Evolutionary conservation across 2,329 filamentous ascomycete species (phyloP).

Genomic region (Bimuria novae-zelandiae): DNA sequence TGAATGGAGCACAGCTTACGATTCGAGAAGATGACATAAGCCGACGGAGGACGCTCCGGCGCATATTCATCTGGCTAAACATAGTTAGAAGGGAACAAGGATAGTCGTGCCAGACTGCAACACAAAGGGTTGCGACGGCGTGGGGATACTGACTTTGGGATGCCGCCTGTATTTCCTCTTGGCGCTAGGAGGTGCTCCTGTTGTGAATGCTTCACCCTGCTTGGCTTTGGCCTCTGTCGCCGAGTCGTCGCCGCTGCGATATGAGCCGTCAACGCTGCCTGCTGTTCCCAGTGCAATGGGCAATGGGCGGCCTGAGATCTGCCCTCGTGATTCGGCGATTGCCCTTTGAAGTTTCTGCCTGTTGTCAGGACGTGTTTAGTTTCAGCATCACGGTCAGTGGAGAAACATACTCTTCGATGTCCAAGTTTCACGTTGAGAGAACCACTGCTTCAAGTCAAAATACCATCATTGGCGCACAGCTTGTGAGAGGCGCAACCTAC

Average conservation of each 20-base stretch:
- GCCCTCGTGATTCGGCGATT: slow-evolving; percentile 74
- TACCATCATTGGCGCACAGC: background rate
- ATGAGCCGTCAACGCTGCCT: slow-evolving; percentile 59
- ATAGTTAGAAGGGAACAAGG: slow-evolving; percentile 19
- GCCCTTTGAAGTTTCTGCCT: slow-evolving; percentile 78
- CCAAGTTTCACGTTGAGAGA: slow-evolving; percentile 77
- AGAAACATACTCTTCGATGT: slow-evolving; percentile 71
- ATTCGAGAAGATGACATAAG: slow-evolving; percentile 85
- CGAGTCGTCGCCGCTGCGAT: slow-evolving; percentile 59
- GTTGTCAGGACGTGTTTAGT: background rate
- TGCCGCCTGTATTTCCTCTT: slow-evolving; percentile 80
- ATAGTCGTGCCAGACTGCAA: background rate
- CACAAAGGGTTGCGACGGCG: background rate
- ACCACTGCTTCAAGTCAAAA: slow-evolving; percentile 39
- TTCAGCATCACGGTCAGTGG: background rate
- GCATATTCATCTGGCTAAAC: slow-evolving; percentile 74
- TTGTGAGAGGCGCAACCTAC: slow-evolving; percentile 51
- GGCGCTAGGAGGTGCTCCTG: slow-evolving; percentile 34
- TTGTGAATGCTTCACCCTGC: slow-evolving; percentile 50
- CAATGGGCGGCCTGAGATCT: slow-evolving; percentile 44
- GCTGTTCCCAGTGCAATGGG: slow-evolving; percentile 50
- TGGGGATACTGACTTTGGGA: slow-evolving; percentile 64
- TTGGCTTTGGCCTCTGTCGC: slow-evolving; percentile 55
- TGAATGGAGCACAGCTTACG: slow-evolving; percentile 57
- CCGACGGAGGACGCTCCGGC: slow-evolving; percentile 78